Conservation (phyloP, 495 filamentous ascomycete species). For the Corynascus novoguineensis region DNA sequence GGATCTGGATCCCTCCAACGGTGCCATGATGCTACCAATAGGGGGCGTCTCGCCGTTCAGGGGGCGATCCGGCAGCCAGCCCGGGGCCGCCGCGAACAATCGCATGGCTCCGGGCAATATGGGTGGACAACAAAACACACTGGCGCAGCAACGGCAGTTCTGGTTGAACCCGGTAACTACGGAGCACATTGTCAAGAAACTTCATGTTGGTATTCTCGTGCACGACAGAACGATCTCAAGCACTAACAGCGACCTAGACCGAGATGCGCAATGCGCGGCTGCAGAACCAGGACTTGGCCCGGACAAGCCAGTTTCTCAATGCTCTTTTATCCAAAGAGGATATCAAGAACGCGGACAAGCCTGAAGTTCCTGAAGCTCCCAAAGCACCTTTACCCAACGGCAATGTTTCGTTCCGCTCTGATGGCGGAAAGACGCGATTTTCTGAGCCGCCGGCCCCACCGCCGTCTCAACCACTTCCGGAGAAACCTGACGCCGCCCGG, state of each 20-base stretch:
- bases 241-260: constrained; percentile 46
- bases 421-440: constrained; percentile 62
- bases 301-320: constrained; percentile 75
- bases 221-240: background rate
- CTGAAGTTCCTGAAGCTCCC: constrained; percentile 40
- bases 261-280: constrained; percentile 85
- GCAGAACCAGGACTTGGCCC: constrained; percentile 75
- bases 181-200: constrained; percentile 88
- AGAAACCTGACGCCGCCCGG: constrained; percentile 71
- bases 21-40: constrained; percentile 54
- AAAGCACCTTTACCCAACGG: constrained; percentile 39
- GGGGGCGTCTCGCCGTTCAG: constrained; percentile 49
- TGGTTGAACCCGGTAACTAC: constrained; percentile 87
- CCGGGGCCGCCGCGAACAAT: constrained; percentile 56
- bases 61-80: constrained; percentile 66
- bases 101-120: constrained; percentile 52
- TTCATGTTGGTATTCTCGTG: constrained; percentile 63
- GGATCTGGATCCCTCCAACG: constrained; percentile 72
- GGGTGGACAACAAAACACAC: constrained; percentile 50
- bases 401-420: constrained; percentile 42
- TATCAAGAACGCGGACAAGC: constrained; percentile 56
- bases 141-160: constrained; percentile 46
- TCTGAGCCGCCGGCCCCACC: constrained; percentile 88
- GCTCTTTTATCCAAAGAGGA: constrained; percentile 66
- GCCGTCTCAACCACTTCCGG: constrained; percentile 82